Base-by-base conservation (phyloP, 108 stramenopile species). In the Aurantiochytrium sp. region DNA sequence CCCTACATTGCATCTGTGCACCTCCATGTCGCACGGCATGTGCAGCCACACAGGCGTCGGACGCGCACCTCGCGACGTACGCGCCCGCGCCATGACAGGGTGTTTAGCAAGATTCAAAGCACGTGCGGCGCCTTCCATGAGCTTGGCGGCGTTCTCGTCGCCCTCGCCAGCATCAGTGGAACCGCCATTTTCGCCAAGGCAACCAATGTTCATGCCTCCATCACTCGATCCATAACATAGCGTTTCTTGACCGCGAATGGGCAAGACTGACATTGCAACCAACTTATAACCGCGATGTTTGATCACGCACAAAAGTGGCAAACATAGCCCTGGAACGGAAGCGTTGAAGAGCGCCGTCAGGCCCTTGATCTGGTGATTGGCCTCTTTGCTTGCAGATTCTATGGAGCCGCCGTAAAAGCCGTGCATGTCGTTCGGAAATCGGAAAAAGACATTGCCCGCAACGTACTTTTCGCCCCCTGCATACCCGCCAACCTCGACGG, bases 1-100 rank as follows among this genome's bases (percentile, higher is more conserved):
- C 1, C 51, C 49, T 18, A 53, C 25, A 6, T 35, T 8, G 12
- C 45, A 47, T 21, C 76, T 21, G 28, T 83, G 76, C 8, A 83
- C 51, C 76, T 83, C 76, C 76, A 83, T 83, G 76, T 83, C 76
- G 51, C 76, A 83, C 3, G 76, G 76, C 45, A 83, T 83, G 51
- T 53, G 12, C 49, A 83, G 45, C 76, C 76, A 83, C 6, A 53
- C 49, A 23, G 64, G 64, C 8, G 14, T 23, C 28, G 44, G 18
- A 0, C 10, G 19, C 18, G 51, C 19, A 23, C 76, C 76, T 8
- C 51, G 76, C 1, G 43, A 12, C 12, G 10, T 53, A 2, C 51
- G 45, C n/a, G 76, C 45, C n/a, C 12, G 49, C 76, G 35, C 35
- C 35, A 35, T 35, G 35, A 83, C 45, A 23, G 76, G 76, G 51